Base-by-base conservation (phyloP, 805 yeast genomes). In the Priceomyces carsonii region DNA sequence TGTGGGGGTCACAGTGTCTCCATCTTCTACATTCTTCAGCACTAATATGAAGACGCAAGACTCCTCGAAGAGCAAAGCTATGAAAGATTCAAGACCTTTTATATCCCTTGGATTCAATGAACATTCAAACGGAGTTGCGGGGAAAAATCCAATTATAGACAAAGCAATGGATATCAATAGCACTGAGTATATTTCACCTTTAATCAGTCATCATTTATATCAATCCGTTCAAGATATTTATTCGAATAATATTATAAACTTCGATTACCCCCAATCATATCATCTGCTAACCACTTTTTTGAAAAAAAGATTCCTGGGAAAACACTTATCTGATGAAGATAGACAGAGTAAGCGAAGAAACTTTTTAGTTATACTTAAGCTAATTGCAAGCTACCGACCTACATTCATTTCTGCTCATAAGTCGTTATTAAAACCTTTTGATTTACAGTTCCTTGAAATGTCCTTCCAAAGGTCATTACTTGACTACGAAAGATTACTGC, bases 331-430 rank as follows among this genome's bases (percentile, higher is more conserved):
- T 5, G 44, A 40, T 10, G 59, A 50, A n/a, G 63, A 58, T 32
- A 54, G 50, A 32, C 52, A 51, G 25, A 39, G 36, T 6, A 66
- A 66, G 34, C 44, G 71, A 17, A 45, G 53, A 22, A 65, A 55
- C 38, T 41, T 68, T 13, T 51, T 68, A 15, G 51, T 57, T 32
- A 75, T 80, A 27, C 72, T 79, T 13, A 75, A 78, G 61, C 62
- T 76, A 40, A 70, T 80, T 69, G 84, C 81, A 35, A 66, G 77
- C 48, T 82, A 81, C 51, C 65, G 91, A 35, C 91, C 93, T 8
- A 78, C 86, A 9, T 85, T 85, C 48, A 83, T 82, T 13, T 79
- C 88, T 14, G 82, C 89, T 1, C 85, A 88, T 32, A 79, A 85
- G 47, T 77, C 81, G 5, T 63, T 85, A 27, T 54, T 67, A 36